Base-by-base conservation (phyloP, 257 asterid genomes). In the Salvia miltiorrhiza region DNA sequence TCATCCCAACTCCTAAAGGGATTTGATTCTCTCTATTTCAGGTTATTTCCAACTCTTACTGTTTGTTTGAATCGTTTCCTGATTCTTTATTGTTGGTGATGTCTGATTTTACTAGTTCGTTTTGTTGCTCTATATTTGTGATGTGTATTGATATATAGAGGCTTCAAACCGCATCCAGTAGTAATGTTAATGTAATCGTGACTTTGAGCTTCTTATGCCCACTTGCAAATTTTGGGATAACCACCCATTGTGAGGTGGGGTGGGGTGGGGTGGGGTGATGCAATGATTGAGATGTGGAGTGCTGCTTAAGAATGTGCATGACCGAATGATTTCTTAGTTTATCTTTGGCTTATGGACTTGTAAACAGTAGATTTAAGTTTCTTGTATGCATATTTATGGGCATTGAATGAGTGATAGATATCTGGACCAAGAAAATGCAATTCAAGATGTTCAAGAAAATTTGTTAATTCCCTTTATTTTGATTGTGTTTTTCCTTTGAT, bases 211-310 rank as follows among this genome's bases (percentile, higher is more conserved):
- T 49, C 14, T 62, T 26, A 49, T 50, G 52, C 66, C 47, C 70
- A 50, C 65, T 67, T 60, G 71, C 49, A 59, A 17, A 21, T 10
- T 23, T 37, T 66, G 49, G 14, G 9, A 24, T 43, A 7, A 16
- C 7, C 28, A 47, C 43, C 40, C 13, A 20, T 20, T 26, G 9
- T 10, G 45, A 28, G 48, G 48, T 24, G 8, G 72, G 7, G 72
- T 24, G 61, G 16, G 20, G 16, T 26, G 20, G 17, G 13, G 49
- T 37, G 54, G 17, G 69, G 2, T 68, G 39, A 63, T 20, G 35
- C 60, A 67, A 68, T 72, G 78, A 57, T 79, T 67, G 49, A n/a
- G 28, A 68, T 45, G 28, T 60, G 62, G 65, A 66, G 80, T 66
- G 70, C 45, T 69, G 0, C 59, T 40, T 60, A 75, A 74, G 75